A percentile compares a stretch with the other conserved stretches of the same genome.
Conservation (phyloP, 345 rosid genomes). For the Psidium friedrichsthalianum region DNA sequence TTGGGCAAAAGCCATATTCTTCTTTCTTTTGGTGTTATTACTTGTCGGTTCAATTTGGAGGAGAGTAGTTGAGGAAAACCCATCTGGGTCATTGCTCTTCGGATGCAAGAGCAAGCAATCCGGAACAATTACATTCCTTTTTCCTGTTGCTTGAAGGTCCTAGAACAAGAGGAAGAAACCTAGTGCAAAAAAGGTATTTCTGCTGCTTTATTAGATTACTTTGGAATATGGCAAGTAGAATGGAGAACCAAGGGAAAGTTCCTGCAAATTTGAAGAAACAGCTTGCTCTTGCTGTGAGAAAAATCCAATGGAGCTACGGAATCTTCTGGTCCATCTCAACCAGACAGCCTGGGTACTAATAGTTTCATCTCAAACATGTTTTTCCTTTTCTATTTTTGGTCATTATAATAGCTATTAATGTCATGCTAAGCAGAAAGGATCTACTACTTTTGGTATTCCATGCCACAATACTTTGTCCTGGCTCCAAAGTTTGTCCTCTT, state of each 20-base stretch:
- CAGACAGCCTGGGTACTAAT: constrained; percentile 24
- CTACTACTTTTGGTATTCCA: not conserved
- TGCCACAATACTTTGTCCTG: not conserved
- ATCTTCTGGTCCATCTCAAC: constrained; percentile 43
- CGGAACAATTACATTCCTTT: not conserved
- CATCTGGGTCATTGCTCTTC: not conserved
- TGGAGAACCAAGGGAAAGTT: constrained; percentile 5
- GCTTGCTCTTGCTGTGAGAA: constrained; percentile 44
- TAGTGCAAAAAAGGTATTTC: not conserved
- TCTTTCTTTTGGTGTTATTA: not conserved
- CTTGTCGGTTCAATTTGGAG: not conserved
- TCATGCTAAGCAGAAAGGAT: not conserved
- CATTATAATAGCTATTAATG: not conserved
- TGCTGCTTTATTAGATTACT: not conserved
- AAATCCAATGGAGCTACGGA: constrained; percentile 52
- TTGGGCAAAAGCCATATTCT: not conserved
- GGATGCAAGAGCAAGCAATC: not conserved
- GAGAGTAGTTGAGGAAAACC: not conserved
- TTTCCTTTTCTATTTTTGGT: not conserved
- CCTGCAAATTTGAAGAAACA: constrained; percentile 23
- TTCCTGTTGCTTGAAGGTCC: not conserved
- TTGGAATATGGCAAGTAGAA: not conserved
- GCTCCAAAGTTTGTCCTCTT: not conserved
- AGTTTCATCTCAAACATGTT: not conserved
- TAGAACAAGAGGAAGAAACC: not conserved